Evolutionary conservation across 768 basidiomycete genomes (phyloP).

Genomic region (Lactarius deliciosus): DNA sequence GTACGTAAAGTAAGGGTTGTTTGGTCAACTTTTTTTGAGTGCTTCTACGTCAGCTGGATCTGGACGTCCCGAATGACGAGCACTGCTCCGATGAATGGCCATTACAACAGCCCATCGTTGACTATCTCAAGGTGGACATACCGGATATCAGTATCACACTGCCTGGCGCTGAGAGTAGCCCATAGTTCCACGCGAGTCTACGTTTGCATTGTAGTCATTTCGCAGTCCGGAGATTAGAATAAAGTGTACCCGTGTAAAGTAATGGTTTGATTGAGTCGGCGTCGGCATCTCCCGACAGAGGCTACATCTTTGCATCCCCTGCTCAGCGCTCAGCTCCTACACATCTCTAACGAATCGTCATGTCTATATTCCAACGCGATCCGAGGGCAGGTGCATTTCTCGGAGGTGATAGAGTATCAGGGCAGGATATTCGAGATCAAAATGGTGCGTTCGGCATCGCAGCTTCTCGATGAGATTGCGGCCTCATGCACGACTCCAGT

Average conservation of each 20-base stretch:
- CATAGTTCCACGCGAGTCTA: neutral
- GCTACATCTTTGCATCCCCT: neutral
- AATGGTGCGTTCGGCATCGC: constrained; percentile 61
- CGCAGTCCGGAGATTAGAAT: neutral
- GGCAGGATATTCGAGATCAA: constrained; percentile 95
- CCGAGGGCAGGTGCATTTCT: constrained; percentile 89
- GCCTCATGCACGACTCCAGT: constrained; percentile 50
- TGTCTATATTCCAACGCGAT: constrained; percentile 84
- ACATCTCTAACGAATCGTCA: constrained; percentile 20
- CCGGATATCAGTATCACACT: constrained; percentile 23
- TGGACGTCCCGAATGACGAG: neutral
- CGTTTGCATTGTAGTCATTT: neutral
- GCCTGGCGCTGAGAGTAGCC: constrained; percentile 1
- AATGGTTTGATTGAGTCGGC: too few species aligned
- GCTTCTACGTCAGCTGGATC: neutral
- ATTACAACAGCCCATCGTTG: constrained; percentile 4
- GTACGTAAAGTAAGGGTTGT: neutral
- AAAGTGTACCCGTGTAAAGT: neutral
- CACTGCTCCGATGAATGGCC: neutral
- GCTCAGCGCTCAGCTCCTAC: neutral
- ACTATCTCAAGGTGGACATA: constrained; percentile 28
- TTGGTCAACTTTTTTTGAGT: neutral
- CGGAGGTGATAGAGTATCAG: constrained; percentile 90
- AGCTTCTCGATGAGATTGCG: constrained; percentile 17
- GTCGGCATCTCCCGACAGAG: constrained; percentile 23